Percentiles rank a stretch among this genome's conserved stretches.
phyloP scores from a whole-genome alignment of 768 basidiomycete genomes.

The Candolleomyces eurysporus region DNA sequence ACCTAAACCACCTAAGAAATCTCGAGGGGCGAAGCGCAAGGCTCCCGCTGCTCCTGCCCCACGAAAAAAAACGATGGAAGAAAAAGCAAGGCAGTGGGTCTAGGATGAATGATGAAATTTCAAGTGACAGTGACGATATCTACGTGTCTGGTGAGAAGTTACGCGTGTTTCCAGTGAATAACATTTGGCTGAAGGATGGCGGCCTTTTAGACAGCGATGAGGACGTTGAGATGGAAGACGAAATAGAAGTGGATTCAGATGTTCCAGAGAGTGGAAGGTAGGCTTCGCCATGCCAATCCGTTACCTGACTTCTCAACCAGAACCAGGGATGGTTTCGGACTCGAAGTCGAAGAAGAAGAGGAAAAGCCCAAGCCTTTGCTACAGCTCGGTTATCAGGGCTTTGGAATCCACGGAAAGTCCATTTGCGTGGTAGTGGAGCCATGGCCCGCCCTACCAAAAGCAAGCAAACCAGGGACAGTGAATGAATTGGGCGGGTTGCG shows the following conservation, averaged over 20 bases:
- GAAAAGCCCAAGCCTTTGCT: slow-evolving; percentile 75
- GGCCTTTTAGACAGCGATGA: slow-evolving; percentile 6
- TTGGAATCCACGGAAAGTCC: slow-evolving; percentile 67
- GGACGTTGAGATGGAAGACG: slow-evolving; percentile 10
- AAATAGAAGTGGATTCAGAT: slow-evolving; percentile 4
- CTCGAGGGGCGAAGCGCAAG: slow-evolving; percentile 2
- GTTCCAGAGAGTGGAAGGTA: neutral
- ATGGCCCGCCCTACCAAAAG: slow-evolving; percentile 52
- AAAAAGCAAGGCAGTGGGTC: neutral
- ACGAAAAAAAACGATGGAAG: slow-evolving; percentile 7
- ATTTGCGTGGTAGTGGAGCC: slow-evolving; percentile 85
- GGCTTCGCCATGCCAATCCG: neutral
- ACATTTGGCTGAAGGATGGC: neutral
- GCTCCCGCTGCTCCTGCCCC: neutral
- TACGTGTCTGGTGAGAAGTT: neutral
- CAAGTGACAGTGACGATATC: neutral
- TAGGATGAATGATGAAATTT: slow-evolving; percentile 1
- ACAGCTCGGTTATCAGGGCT: slow-evolving; percentile 66
- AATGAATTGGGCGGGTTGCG: neutral
- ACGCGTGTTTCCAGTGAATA: neutral
- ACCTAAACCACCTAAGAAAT: neutral
- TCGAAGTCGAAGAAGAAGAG: slow-evolving; percentile 55
- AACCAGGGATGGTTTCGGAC: slow-evolving; percentile 22
- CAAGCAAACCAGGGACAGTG: neutral
- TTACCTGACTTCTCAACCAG: neutral